phyloP scores from a whole-genome alignment of 2,329 filamentous ascomycete genomes.

The Sarocladium brachiariae region DNA sequence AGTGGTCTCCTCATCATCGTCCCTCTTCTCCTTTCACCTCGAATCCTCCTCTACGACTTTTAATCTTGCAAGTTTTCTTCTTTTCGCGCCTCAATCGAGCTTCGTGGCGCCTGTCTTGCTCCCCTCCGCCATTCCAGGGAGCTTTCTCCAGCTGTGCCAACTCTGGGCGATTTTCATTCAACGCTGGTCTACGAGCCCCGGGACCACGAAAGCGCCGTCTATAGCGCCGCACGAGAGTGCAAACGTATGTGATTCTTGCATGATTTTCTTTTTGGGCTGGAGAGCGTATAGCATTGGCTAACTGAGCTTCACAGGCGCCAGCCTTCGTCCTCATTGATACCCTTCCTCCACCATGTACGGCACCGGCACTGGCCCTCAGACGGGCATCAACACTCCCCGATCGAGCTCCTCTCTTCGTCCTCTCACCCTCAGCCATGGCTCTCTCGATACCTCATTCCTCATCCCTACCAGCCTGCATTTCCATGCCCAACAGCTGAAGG shows the following conservation, averaged over 20 bases:
- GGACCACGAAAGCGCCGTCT: background rate
- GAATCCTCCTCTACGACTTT: constrained; percentile 7
- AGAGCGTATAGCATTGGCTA: background rate
- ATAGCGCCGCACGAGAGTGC: background rate
- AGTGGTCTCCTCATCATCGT: constrained; percentile 11
- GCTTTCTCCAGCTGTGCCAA: background rate
- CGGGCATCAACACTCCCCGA: constrained; percentile 92
- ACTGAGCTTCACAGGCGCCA: background rate
- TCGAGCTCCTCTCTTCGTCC: constrained; percentile 89
- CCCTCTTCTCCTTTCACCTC: constrained; percentile 6
- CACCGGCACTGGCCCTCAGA: constrained; percentile 75
- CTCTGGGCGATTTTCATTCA: background rate
- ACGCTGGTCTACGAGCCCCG: background rate
- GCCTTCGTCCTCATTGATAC: constrained; percentile 6
- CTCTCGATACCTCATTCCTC: constrained; percentile 92
- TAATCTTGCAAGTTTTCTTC: constrained; percentile 8
- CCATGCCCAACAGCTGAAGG: constrained; percentile 90
- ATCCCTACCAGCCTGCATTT: constrained; percentile 94
- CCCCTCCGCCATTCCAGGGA: background rate
- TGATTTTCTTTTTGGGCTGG: background rate
- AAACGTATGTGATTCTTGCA: constrained; percentile 1
- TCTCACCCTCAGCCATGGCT: constrained; percentile 84
- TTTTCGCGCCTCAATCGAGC: constrained; percentile 6
- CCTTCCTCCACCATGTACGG: constrained; percentile 66
- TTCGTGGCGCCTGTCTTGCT: constrained; percentile 3